Base-by-base conservation (phyloP, 345 rosid species). In the Eucalyptus globulus region DNA sequence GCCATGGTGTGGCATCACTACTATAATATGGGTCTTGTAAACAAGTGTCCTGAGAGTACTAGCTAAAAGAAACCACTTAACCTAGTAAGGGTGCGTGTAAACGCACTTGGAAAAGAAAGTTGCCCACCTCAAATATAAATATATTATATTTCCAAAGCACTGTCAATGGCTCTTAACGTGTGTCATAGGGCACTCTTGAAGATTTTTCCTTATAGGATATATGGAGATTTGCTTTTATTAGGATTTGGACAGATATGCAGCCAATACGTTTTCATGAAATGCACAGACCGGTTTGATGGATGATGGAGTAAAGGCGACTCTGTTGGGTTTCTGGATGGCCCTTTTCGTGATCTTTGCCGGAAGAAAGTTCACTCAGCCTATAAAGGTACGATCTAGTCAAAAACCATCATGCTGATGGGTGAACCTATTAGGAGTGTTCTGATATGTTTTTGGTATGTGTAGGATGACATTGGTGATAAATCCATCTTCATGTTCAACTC, bases 381-480 rank as follows among this genome's bases (percentile, higher is more conserved):
- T 97, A 31, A 97, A 97, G 99, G 99, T 95, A 93, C 53, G 3
- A 29, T 90, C 22, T 87, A 49, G 27, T 72, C 45, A 72, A 72
- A 72, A 72, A 72, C 83, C 26, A 19, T 37, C 37, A 72, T 19
- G 45, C 8, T 37, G 83, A 37, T 72, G 47, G 81, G 26, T 6
- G 45, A 19, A 72, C 83, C 45, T 19, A 21, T 72, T 37, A 37
- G 83, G 60, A 51, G 62, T 16, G 67, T 86, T 49, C 47, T 86
- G 54, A 86, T 8, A 34, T 65, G 87, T 87, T 43, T 89, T 51
- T 8, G 45, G 83, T 4, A 40, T 80, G 90, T 91, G n/a, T 86
- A 97, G 99, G 99, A 97, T 92, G 99, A 97, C 89, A 94, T 97
- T 8, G 99, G 99, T 7, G 99, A 97, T 87, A 97, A 97, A 90